Evolutionary conservation across 768 basidiomycete species (phyloP).

Genomic region (Tricholoma sp.): DNA sequence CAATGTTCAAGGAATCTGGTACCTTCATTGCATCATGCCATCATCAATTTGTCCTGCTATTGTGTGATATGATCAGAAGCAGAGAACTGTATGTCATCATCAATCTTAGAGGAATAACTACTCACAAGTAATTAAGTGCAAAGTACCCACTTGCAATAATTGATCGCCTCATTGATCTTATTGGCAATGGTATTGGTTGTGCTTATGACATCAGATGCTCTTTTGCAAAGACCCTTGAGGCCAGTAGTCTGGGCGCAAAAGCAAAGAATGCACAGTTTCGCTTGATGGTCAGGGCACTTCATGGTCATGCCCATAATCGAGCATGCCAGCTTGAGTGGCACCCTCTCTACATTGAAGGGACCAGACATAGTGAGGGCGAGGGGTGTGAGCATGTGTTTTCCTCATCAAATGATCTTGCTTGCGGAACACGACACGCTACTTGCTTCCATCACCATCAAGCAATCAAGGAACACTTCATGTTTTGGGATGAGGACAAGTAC

Average conservation of each 20-base stretch:
- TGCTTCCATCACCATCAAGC: slow-evolving; percentile 17
- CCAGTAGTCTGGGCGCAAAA: not conserved
- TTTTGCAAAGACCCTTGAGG: slow-evolving; percentile 6
- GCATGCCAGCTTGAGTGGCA: slow-evolving; percentile 16
- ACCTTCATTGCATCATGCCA: slow-evolving; percentile 26
- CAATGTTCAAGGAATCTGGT: slow-evolving; percentile 32
- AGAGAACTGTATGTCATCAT: slow-evolving; percentile 31
- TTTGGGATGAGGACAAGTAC: slow-evolving; percentile 12
- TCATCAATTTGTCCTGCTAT: slow-evolving; percentile 24
- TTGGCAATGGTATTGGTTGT: slow-evolving; percentile 1
- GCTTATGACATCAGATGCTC: slow-evolving; percentile 23
- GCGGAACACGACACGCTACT: slow-evolving; percentile 6
- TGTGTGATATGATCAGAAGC: slow-evolving; percentile 28
- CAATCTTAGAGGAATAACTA: slow-evolving; percentile 17
- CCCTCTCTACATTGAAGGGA: slow-evolving; percentile 12
- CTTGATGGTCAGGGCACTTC: not conserved
- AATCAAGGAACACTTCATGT: slow-evolving; percentile 11
- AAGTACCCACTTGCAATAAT: slow-evolving; percentile 14
- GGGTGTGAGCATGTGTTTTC: slow-evolving; percentile 16
- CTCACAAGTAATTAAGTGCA: slow-evolving; percentile 5
- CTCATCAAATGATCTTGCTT: slow-evolving; percentile 16
- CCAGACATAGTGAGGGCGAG: slow-evolving; percentile 11
- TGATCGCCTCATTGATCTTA: slow-evolving; percentile 2
- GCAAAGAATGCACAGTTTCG: slow-evolving; percentile 5
- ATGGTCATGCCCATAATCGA: slow-evolving; percentile 14